Base-by-base conservation (phyloP, 1,139 yeast species). In the Pichia inconspicua region DNA sequence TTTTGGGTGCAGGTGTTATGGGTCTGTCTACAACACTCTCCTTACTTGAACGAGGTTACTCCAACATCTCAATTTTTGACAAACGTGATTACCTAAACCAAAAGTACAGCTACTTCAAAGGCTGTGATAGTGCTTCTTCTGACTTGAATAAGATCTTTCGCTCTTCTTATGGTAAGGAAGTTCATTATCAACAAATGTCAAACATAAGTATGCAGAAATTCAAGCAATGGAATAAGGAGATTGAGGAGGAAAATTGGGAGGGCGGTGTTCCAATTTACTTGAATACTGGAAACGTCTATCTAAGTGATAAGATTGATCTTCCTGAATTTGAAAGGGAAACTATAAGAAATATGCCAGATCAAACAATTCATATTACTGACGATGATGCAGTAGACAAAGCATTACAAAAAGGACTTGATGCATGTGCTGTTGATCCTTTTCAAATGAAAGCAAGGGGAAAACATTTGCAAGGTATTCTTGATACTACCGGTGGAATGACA, bases 1-100 rank as follows among this genome's bases (percentile, higher is more conserved):
- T 73, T 25, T 61, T 73, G 31, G 78, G 78, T 4, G 69, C 74
- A 1, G 77, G 77, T 25, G 73, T 70, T 9, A 73, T 72, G 63
- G 78, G 78, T 1, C 61, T 73, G 25, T 71, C 77, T n/a, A 63
- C 72, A 7, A 74, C 75, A 4, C 61, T 64, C 15, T 60, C 69
- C 31, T 58, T 74, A 22, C 63, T 67, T 4, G 44, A 57, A 31
- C 49, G 49, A 22, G 64, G 64, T 3, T 61, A 61, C 47, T 55
- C 46, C 9, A 49, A 66, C 41, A 58, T 71, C 46, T 61, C 66
- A 4, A 57, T 70, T 3, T 63, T 62, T 51, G 75, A 71, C 46
- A 58, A 68, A 42, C 48, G 62, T 25, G 66, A 66, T 42, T 63
- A 69, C 12, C 60, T 63, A 27, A 32, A 51, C 5, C 48, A 60